These are phyloP conservation scores for sunflower (Helianthus annuus) DNA, from an alignment of 129 eudicot species.

Conservation along the genomic window DNA sequence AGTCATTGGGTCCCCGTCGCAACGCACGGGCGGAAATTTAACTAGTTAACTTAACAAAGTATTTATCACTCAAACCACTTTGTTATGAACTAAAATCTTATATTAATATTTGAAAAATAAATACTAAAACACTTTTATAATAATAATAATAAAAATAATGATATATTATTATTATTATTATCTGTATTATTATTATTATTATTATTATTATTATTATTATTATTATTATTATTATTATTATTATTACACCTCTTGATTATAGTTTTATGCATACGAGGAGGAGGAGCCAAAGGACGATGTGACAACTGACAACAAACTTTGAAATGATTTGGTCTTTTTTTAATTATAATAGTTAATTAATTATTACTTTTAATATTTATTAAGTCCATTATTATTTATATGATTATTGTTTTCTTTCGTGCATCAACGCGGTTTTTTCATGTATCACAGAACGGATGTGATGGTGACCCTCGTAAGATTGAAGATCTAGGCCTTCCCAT, in stretches of 20 bases:
- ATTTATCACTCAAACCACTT: no score
- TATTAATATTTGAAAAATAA: no score
- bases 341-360: conserved; percentile 10
- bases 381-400: background rate
- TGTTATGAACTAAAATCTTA: no score
- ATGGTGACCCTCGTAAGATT: conserved; percentile 31
- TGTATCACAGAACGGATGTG: conserved; percentile 38
- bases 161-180: no score
- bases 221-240: no score
- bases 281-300: conserved; percentile 38
- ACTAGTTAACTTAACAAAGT: no score
- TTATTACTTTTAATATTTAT: conserved; percentile 16
- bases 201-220: background rate
- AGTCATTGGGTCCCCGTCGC: no score
- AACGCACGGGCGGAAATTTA: no score
- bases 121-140: no score
- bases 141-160: no score
- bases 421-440: conserved; percentile 41
- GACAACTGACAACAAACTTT: conserved; percentile 34
- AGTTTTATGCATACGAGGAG: conserved; percentile 41
- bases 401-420: conserved; percentile 33
- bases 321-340: conserved; percentile 33
- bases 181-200: no score
- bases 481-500: conserved; percentile 37
- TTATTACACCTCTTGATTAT: background rate